Evolutionary conservation across 116 monocot species (phyloP).

Genomic region (Thalassia testudinum): DNA sequence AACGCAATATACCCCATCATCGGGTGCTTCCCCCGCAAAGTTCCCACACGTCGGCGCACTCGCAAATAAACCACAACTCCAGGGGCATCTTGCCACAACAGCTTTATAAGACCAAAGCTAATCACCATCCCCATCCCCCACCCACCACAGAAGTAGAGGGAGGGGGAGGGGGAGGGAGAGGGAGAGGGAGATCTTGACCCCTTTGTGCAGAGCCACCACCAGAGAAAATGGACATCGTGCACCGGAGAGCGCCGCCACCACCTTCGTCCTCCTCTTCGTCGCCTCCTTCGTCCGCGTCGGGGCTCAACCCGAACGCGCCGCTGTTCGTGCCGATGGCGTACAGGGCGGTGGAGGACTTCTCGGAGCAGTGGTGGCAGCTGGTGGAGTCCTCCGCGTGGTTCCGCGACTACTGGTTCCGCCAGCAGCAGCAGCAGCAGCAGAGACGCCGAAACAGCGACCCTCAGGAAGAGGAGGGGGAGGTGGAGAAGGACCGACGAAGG

Average conservation of each 20-base stretch:
- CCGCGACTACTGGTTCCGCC: constrained; percentile 54
- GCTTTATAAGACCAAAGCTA: too few relatives aligned
- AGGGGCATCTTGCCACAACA: too few relatives aligned
- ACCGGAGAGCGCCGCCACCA: not conserved
- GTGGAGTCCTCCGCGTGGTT: constrained; percentile 65
- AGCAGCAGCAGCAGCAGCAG: constrained; percentile 1
- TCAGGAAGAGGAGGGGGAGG: not conserved
- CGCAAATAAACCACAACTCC: too few relatives aligned
- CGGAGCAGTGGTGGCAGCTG: constrained; percentile 75
- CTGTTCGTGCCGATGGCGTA: constrained; percentile 71
- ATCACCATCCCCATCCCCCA: too few relatives aligned
- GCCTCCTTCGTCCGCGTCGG: not conserved
- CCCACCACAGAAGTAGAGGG: not conserved
- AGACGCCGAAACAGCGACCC: not conserved
- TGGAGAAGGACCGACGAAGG: too few relatives aligned
- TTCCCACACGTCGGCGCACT: too few relatives aligned
- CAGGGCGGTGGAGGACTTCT: constrained; percentile 74
- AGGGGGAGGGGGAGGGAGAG: not conserved
- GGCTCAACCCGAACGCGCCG: constrained; percentile 76
- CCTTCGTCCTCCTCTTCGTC: not conserved
- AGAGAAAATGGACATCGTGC: not conserved
- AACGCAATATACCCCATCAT: too few relatives aligned
- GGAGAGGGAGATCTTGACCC: not conserved
- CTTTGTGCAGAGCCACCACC: not conserved
- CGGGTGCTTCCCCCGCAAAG: too few relatives aligned